Evolutionary conservation across 129 eudicot species (phyloP).

Genomic region (Chrysanthemum lavandulifolium): DNA sequence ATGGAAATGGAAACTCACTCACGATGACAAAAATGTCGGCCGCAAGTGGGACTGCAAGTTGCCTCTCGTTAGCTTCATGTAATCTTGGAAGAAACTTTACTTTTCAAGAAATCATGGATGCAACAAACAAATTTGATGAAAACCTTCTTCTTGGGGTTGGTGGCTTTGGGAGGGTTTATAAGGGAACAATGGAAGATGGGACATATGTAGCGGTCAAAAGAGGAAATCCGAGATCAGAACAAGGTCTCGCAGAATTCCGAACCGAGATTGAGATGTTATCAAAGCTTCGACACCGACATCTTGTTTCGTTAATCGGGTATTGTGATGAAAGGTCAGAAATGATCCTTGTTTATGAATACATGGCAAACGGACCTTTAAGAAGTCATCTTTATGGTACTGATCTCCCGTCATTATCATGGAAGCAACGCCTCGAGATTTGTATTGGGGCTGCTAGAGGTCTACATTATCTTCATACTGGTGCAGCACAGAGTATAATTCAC

Average conservation of each 20-base stretch:
- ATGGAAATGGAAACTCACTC: constrained; percentile 43
- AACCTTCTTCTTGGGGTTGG: constrained; percentile 69
- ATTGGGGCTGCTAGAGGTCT: constrained; percentile 83
- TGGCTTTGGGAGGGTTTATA: constrained; percentile 76
- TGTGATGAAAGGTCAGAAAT: constrained; percentile 77
- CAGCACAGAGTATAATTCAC: constrained; percentile 64
- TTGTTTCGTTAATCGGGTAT: constrained; percentile 72
- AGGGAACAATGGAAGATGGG: constrained; percentile 59
- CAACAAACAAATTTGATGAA: constrained; percentile 70
- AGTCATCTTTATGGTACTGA: constrained; percentile 62
- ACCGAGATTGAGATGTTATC: constrained; percentile 80
- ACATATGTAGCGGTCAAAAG: constrained; percentile 63
- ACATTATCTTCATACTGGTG: constrained; percentile 86
- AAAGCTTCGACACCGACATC: constrained; percentile 71
- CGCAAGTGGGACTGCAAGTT: constrained; percentile 29
- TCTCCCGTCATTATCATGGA: constrained; percentile 61
- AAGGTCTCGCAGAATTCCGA: constrained; percentile 72
- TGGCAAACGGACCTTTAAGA: constrained; percentile 79
- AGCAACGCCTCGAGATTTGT: constrained; percentile 61
- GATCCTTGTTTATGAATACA: constrained; percentile 77
- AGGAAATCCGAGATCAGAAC: constrained; percentile 73
- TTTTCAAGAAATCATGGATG: constrained; percentile 57
- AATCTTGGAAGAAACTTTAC: constrained; percentile 61
- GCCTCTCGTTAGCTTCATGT: constrained; percentile 30
- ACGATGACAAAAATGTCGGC: constrained; percentile 47